Evolutionary conservation across 192 early-diverging fungal species (phyloP), one percentile per base, ranked within the genome.

Genomic region (Podila verticillata): DNA sequence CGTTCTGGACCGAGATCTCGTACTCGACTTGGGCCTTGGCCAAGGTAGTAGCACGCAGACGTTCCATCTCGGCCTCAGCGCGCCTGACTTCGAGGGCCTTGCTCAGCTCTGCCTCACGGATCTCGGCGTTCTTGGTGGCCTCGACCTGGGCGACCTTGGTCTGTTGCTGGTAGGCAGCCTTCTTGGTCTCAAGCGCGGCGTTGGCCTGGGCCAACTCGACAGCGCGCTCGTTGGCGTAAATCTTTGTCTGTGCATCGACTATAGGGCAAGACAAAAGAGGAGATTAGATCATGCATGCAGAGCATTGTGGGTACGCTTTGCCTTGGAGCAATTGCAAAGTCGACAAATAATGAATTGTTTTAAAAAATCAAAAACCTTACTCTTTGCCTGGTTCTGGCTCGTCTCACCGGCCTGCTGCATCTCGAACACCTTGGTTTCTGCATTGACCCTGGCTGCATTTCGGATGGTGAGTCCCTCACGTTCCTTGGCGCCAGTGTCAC

Each of bases 401-500:
- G 51, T 54, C 24, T 54, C 51, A 54, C 51, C 51, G 24, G 51
- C 51, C 51, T 54, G 51, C 10, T 54, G 51, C 51, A 54, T 54
- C 54, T 66, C 65, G 28, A 29, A 26, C 13, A 56, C 22, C 31
- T 54, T 54, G 10, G 65, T 66, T 4, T 66, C 65, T 0, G 65
- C 35, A 54, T 66, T 54, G 24, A 66, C 54, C 48, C 54, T 66
- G 30, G 65, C 22, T 7, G 56, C 72, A 26, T 86, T 65, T 63
- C 88, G 80, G 5, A 81, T 57, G 22, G 87, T 87, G 61, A 84
- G 48, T 65, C 84, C 87, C 32, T 81, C 67, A 4, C 74, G 66
- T 81, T 89, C 86, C 59, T 86, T 82, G 32, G 82, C 88, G 48
- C 87, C 87, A 26, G 89, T 86, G 68, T 82, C 72, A 59, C 87